Evolutionary conservation across 306 rosid species (phyloP), one percentile per base, ranked within the genome.

Genomic region (Calophaca sinica): DNA sequence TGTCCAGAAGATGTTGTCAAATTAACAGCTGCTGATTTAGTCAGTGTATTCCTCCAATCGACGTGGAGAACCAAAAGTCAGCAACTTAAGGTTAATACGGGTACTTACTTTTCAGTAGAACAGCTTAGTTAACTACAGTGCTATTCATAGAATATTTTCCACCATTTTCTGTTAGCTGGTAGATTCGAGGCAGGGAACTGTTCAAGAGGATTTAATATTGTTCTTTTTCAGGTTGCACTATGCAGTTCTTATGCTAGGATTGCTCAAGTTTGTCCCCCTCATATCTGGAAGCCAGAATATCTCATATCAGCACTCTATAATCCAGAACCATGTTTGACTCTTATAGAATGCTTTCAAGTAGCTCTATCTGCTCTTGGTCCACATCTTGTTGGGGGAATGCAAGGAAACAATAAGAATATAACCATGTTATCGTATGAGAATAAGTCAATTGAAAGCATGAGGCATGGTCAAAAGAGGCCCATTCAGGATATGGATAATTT

Each of bases 281-380:
- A 80, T 91, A 75, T 89, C 77, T 94, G 97, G 98, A 86, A 79
- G 87, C 96, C 96, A 72, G 91, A 94, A 76, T 82, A 70, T 80
- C 97, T 94, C 63, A 38, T 90, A 75, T 77, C 76, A 58, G 75
- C 79, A 36, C 96, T 94, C 75, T 81, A 58, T 78, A 78, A 73
- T 81, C 75, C 87, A 20, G 89, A 87, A 57, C 90, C 96, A 35
- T 88, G 90, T 78, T 82, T 86, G 62, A 81, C 84, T 49, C 66
- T 94, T 75, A 84, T 88, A 79, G 93, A 90, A 65, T 94, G 97
- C 85, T 87, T 94, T 82, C 88, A 64, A 76, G 96, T 81, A 29
- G 94, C 86, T 83, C 46, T 94, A 57, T 86, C 93, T 66, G 64
- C 85, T 66, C 93, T 94, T 82, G 91, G 89, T 80, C 90, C 93